Base-by-base conservation (phyloP, 495 filamentous ascomycete species). In the Echria macrotheca region DNA sequence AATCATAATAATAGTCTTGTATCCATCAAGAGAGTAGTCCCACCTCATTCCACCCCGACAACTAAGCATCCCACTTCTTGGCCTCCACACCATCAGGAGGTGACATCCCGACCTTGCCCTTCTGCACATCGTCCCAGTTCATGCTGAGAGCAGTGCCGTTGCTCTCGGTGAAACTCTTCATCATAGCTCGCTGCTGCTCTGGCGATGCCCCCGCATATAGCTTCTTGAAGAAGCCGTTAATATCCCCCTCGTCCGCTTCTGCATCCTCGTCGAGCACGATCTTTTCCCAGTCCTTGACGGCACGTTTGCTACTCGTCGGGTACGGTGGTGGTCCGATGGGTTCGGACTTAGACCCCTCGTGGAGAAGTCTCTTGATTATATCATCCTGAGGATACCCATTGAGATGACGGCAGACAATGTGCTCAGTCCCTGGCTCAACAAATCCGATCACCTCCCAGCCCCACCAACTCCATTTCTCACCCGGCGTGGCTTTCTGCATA, bases 91-190 rank as follows among this genome's bases (percentile, higher is more conserved):
- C 87, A 44, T 90, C 84, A 1, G 91, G 86, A 21, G 89, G 86
- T 18, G 73, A 69, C 5, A 83, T 82, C 67, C 86, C 78, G 47
- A 95, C 85, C 31, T 71, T 84, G 24, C 79, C 79, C 49, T 74
- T 81, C 14, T 80, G 77, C 33, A 96, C 93, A 53, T 96, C 90
- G 1, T 68, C 66, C 93, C 93, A 98, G 54, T 91, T 87, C 1
- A 94, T 98, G 63, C 91, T 96, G 52, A 98, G 69, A 1, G 89
- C 81, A 0, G 93, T 98, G 1, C 93, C 93, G 55, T 91, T 87
- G 62, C 89, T 96, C 71, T 98, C 93, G 18, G 80, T 66, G 58
- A 87, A 97, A 65, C 89, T 95, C 78, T 98, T 98, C 80, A 95
- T 88, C 93, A 98, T 98, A 2, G 93, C 93, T 3, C 89, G 78